These are phyloP conservation scores for Chenopodium suecicum DNA, from an alignment of 148 eudicot species.

Conservation along the genomic window DNA sequence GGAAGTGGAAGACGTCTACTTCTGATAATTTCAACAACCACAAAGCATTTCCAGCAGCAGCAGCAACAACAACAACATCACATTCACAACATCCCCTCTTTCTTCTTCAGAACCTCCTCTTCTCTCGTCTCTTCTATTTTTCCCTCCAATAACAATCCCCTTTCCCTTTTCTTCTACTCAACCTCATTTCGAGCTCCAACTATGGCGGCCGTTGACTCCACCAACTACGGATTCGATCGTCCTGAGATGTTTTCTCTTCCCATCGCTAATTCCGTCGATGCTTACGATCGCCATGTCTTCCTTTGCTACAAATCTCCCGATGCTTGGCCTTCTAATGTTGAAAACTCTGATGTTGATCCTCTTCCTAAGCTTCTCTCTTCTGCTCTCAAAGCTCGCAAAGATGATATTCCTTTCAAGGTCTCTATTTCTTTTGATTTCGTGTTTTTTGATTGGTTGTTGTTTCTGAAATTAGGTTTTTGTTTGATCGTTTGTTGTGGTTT, in stretches of 20 bases:
- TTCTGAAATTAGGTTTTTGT: not conserved
- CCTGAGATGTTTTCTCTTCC: constrained; percentile 54
- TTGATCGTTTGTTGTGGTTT: too few relatives aligned
- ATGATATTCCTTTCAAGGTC: constrained; percentile 37
- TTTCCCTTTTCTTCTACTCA: not conserved
- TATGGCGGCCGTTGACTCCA: constrained; percentile 30
- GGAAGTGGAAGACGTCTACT: not conserved
- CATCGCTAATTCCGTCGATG: constrained; percentile 53
- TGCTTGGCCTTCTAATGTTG: constrained; percentile 69
- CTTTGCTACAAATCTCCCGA: constrained; percentile 61
- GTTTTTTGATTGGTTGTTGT: not conserved
- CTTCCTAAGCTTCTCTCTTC: constrained; percentile 62
- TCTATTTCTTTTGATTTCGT: constrained; percentile 11
- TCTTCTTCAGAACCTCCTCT: not conserved
- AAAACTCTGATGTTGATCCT: constrained; percentile 62
- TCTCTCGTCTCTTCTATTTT: not conserved
- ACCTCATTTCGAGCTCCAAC: constrained; percentile 10
- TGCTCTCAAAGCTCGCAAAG: constrained; percentile 58
- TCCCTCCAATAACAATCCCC: not conserved
- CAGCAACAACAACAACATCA: not conserved
- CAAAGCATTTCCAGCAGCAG: not conserved
- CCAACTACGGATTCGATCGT: constrained; percentile 64
- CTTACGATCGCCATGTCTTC: constrained; percentile 69
- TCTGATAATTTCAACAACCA: constrained; percentile 9
- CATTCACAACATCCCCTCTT: not conserved